Conservation (phyloP, 2,329 filamentous ascomycete genomes). For the Lachnellula willkommii region DNA sequence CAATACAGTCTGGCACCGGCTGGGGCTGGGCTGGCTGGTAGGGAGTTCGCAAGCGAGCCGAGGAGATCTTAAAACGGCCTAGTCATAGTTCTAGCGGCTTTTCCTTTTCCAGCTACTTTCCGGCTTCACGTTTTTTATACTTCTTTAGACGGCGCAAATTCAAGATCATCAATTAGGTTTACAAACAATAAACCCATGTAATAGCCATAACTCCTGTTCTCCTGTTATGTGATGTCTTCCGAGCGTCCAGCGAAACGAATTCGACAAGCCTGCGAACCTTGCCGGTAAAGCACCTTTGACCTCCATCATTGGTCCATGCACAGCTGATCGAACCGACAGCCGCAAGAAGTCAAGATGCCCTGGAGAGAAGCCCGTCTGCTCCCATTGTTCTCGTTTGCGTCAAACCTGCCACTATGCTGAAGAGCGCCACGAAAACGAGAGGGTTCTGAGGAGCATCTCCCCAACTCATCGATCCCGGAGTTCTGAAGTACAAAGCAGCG, state of each 20-base stretch:
- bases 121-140: neutral
- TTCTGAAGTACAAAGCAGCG: neutral
- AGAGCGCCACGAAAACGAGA: slow-evolving; percentile 15
- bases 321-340: slow-evolving; percentile 27
- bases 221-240: slow-evolving; percentile 11
- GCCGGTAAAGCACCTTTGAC: slow-evolving; percentile 25
- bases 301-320: neutral
- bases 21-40: too few relatives aligned
- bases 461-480: slow-evolving; percentile 4
- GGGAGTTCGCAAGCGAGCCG: too few relatives aligned
- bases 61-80: neutral
- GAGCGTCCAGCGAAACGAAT: slow-evolving; percentile 29
- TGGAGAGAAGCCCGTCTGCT: slow-evolving; percentile 45
- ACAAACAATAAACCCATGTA: neutral
- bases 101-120: too few relatives aligned
- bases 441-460: slow-evolving; percentile 10
- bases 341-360: slow-evolving; percentile 48
- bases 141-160: neutral
- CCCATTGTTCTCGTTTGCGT: slow-evolving; percentile 43
- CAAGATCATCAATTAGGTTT: neutral
- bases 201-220: neutral
- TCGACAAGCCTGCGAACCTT: slow-evolving; percentile 34
- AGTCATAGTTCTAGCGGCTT: neutral
- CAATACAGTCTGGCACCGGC: too few relatives aligned
- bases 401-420: slow-evolving; percentile 43